Conservation (phyloP, 495 filamentous ascomycete species). For the Xylaria castorea region DNA sequence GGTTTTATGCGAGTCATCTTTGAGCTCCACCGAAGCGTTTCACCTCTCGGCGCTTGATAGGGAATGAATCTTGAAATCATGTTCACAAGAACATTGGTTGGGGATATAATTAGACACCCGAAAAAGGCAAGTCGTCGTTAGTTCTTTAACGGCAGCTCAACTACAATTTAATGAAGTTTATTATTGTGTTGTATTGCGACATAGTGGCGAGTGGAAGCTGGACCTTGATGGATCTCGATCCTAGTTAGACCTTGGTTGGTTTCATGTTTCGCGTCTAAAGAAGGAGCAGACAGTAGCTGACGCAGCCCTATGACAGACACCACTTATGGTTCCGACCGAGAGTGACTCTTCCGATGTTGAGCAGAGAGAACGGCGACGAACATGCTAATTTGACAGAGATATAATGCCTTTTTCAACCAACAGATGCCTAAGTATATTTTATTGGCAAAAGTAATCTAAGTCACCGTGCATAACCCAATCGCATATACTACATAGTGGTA, state of each 20-base stretch:
- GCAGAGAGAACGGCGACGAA: neutral
- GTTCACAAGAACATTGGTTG: neutral
- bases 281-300: neutral
- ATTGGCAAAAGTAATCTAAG: neutral
- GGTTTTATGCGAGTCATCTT: neutral
- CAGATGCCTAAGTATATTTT: neutral
- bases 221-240: neutral
- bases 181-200: neutral
- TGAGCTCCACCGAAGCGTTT: constrained; percentile 2
- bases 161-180: neutral
- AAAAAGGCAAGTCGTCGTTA: neutral
- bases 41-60: neutral
- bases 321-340: neutral
- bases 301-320: constrained; percentile 10
- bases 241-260: neutral
- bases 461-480: neutral
- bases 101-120: neutral
- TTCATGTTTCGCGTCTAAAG: constrained; percentile 4
- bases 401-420: neutral
- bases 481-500: neutral
- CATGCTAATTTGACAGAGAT: neutral
- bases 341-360: neutral
- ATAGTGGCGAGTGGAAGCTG: neutral
- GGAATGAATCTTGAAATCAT: neutral
- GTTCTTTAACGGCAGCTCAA: neutral